Conservation (phyloP, 192 early-diverging fungal species). For the Backusella liffmaniae region DNA sequence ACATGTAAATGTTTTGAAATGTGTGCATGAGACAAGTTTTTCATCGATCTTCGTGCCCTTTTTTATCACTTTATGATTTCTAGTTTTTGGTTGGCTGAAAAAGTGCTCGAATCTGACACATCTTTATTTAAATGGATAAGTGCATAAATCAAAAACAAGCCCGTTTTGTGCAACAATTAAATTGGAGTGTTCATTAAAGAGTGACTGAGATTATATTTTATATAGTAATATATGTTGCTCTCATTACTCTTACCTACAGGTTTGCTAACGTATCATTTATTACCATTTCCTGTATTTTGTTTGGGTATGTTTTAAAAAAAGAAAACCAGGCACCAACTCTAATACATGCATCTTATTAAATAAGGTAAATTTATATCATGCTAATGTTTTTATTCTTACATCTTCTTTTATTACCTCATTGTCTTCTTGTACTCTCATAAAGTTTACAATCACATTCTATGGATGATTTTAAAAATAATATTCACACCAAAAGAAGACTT, state of each 20-base stretch:
- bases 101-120: background rate
- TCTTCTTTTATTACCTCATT: background rate
- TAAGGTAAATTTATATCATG: too few species aligned
- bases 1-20: too few species aligned
- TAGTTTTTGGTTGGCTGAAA: background rate
- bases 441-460: slow-evolving; percentile 1
- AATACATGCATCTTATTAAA: too few species aligned
- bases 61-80: background rate
- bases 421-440: background rate
- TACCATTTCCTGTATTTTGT: background rate
- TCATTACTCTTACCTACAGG: background rate
- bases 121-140: slow-evolving; percentile 1
- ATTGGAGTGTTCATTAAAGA: background rate
- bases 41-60: background rate
- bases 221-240: background rate
- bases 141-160: background rate
- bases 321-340: background rate
- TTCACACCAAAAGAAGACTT: background rate
- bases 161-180: background rate
- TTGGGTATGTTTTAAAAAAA: background rate
- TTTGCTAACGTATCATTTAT: background rate
- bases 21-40: background rate
- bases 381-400: too few species aligned
- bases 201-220: background rate
- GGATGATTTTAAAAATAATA: background rate